Conservation (phyloP, 78 protist genomes). For the Thecamonas trahens region DNA sequence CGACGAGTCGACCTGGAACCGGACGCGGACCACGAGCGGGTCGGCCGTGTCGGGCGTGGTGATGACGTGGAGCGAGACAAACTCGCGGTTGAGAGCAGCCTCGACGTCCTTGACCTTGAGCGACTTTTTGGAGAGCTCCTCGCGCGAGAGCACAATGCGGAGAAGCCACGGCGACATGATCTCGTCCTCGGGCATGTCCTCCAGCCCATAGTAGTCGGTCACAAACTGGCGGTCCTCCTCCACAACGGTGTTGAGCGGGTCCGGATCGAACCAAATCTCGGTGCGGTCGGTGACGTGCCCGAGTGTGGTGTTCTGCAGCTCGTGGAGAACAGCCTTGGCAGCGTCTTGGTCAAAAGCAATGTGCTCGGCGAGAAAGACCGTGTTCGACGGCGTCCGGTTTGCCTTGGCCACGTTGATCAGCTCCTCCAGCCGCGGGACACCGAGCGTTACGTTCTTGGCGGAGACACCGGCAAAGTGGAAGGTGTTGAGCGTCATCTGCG, state of each 20-base stretch:
- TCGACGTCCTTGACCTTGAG: too few relatives aligned
- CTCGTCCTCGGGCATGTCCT: constrained; percentile 31
- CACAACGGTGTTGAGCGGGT: constrained; percentile 53
- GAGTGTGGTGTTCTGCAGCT: constrained; percentile 81
- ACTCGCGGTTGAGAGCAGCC: too few relatives aligned
- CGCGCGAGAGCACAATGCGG: constrained; percentile 77
- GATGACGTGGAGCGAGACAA: constrained; percentile 37
- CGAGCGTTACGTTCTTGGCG: constrained; percentile 96
- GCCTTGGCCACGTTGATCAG: constrained; percentile 91
- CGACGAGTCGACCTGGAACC: constrained; percentile 23
- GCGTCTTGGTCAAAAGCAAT: not conserved
- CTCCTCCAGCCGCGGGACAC: constrained; percentile 95
- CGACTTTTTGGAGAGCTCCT: constrained; percentile 55
- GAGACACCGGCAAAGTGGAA: constrained; percentile 99
- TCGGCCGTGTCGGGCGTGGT: constrained; percentile 81
- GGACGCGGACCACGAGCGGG: constrained; percentile 67
- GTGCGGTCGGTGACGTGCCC: constrained; percentile 46
- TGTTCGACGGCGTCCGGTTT: constrained; percentile 83
- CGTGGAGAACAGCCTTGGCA: constrained; percentile 41
- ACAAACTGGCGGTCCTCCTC: constrained; percentile 74
- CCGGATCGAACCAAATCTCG: constrained; percentile 95
- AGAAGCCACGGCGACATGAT: constrained; percentile 68
- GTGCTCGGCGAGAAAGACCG: constrained; percentile 52
- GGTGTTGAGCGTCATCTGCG: constrained; percentile 99
- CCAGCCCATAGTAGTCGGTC: constrained; percentile 30